Conservation (phyloP, 176 grass and related monocot genomes). For the Musa schizocarpa region DNA sequence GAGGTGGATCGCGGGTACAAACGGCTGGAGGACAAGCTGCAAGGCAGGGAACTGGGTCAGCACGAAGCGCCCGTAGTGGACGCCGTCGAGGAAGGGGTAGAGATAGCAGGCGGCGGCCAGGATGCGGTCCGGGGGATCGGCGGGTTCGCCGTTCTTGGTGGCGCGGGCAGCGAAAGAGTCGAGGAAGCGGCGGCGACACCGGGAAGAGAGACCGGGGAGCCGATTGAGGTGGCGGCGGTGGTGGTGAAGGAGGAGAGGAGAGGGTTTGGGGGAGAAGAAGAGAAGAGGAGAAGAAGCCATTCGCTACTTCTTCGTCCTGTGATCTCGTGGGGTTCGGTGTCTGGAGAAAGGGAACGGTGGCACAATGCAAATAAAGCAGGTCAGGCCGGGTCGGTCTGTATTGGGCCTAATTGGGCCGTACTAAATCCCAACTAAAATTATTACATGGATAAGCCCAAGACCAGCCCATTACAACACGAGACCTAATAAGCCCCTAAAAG, state of each 20-base stretch:
- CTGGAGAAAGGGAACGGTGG: too few species aligned
- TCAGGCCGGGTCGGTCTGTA: too few species aligned
- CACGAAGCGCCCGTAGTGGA: conserved; percentile 33
- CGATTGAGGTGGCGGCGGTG: not conserved
- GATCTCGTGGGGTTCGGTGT: too few species aligned
- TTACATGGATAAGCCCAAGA: too few species aligned
- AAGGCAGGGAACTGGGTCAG: conserved; percentile 62
- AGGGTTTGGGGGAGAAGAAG: not conserved
- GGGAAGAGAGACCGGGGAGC: too few species aligned
- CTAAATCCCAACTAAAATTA: too few species aligned
- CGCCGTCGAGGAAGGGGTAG: conserved; percentile 95
- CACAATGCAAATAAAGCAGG: too few species aligned
- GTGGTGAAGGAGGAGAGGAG: not conserved
- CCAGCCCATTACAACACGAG: too few species aligned
- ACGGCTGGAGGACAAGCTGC: conserved; percentile 44
- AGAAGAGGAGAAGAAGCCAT: conserved; percentile 1
- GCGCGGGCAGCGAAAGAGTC: conserved; percentile 5
- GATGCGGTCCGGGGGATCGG: conserved; percentile 52
- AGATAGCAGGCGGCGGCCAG: conserved; percentile 71
- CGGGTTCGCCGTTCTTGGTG: conserved; percentile 43
- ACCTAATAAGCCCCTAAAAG: too few species aligned
- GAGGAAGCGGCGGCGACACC: not conserved
- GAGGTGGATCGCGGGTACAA: conserved; percentile 62
- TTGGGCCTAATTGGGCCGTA: too few species aligned
- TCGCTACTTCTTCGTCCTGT: too few species aligned